These are phyloP conservation scores for Erodium texanum DNA, from an alignment of 441 rosid species.

Conservation along the genomic window DNA sequence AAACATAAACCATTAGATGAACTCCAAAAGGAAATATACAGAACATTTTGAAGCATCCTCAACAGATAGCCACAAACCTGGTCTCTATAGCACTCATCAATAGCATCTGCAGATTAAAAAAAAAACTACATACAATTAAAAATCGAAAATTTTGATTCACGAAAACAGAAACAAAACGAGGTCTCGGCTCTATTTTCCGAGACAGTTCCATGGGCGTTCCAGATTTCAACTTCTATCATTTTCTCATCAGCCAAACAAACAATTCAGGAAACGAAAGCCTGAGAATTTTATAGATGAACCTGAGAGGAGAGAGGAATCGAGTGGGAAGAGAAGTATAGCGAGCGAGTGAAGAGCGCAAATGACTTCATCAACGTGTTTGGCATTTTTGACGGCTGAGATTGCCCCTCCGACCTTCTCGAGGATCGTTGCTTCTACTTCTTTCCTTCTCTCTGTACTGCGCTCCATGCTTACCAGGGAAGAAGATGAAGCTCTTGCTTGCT, in stretches of 20 bases:
- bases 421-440: conserved; percentile 28
- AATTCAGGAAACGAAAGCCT: background rate
- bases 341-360: conserved; percentile 68
- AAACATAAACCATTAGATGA: background rate
- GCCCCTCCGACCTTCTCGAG: conserved; percentile 53
- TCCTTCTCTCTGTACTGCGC: conserved; percentile 25
- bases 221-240: background rate
- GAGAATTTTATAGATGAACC: conserved; percentile 29
- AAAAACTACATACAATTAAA: background rate
- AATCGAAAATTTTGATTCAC: background rate
- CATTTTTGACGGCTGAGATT: conserved; percentile 37
- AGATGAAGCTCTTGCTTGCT: background rate
- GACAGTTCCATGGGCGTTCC: background rate
- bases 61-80: conserved; percentile 38
- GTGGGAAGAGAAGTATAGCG: conserved; percentile 72
- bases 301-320: conserved; percentile 46
- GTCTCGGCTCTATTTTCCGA: background rate
- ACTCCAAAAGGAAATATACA: background rate
- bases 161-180: background rate
- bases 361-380: conserved; percentile 62
- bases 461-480: conserved; percentile 26
- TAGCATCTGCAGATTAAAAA: conserved; percentile 35
- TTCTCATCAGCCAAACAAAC: background rate
- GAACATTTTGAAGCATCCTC: background rate
- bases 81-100: conserved; percentile 42